A percentile compares a stretch with the other conserved stretches of the same genome.
These are phyloP conservation scores for Heterobasidion parviporum DNA, from an alignment of 1,284 basidiomycete genomes.

Conservation along the genomic window DNA sequence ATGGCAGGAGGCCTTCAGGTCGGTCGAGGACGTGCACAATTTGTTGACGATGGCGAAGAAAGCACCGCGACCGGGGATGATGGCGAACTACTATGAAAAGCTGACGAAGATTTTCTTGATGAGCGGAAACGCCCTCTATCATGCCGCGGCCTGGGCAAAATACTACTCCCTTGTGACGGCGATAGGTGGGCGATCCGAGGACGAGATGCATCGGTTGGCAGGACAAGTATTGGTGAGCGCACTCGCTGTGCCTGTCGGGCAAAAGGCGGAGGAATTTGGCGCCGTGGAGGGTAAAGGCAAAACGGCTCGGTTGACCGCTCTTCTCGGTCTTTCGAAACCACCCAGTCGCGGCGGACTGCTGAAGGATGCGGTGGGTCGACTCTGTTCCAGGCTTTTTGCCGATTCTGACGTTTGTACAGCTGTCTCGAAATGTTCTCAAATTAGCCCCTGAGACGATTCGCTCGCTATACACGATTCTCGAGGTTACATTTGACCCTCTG, in stretches of 20 bases:
- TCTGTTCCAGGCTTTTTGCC: neutral
- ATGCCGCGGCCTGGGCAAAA: slow-evolving; percentile 93
- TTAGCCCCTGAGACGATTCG: slow-evolving; percentile 73
- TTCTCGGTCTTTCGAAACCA: slow-evolving; percentile 80
- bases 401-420: slow-evolving; percentile 27
- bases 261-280: slow-evolving; percentile 51
- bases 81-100: slow-evolving; percentile 99
- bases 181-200: slow-evolving; percentile 64
- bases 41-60: slow-evolving; percentile 92
- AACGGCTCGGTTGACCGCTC: slow-evolving; percentile 73
- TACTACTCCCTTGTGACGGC: slow-evolving; percentile 68
- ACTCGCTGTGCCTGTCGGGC: slow-evolving; percentile 87
- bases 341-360: slow-evolving; percentile 86
- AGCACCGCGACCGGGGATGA: slow-evolving; percentile 88
- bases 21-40: slow-evolving; percentile 97
- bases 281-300: slow-evolving; percentile 66
- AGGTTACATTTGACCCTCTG: slow-evolving; percentile 93
- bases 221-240: slow-evolving; percentile 91
- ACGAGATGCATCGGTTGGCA: slow-evolving; percentile 78
- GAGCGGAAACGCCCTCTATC: slow-evolving; percentile 91
- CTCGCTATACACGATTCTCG: slow-evolving; percentile 84
- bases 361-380: slow-evolving; percentile 67
- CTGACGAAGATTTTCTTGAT: slow-evolving; percentile 93
- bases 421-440: slow-evolving; percentile 81
- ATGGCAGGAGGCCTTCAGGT: slow-evolving; percentile 99